Evolutionary conservation across 225 moss, liverwort and hornwort species (phyloP), one percentile per base, ranked within the genome.

Genomic region (Neckera pumila): DNA sequence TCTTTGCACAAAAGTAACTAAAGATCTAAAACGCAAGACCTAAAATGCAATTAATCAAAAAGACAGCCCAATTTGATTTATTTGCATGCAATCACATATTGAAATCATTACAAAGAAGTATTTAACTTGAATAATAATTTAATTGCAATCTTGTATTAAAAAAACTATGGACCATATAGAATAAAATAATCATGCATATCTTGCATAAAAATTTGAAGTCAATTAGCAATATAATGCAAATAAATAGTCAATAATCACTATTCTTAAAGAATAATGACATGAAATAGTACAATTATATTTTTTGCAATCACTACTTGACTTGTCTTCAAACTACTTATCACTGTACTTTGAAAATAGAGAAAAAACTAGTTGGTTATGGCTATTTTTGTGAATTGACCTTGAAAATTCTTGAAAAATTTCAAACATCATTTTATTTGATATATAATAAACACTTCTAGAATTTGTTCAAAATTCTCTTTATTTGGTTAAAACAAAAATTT

Each of bases 11-110:
- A 18, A 18, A 7, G 7, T 45, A 1, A 54, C 14, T n/a, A n/a
- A n/a, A n/a, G n/a, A 54, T 5, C 54, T 54, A 54, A 54, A 53
- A 54, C 0, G 0, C 0, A 45, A 18, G 47, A 74, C 1, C 2
- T 73, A 45, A 30, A 45, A 27, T 0, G 0, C 0, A 45, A 0
- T 19, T 18, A 18, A 47, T 47, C 7, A 19, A 33, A 36, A 36
- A 53, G 21, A 76, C 3, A 22, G 22, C 1, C 2, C 3, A 36
- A 54, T 23, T 14, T 76, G 34, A 76, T 23, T 76, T 76, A 2
- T 22, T 36, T 76, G 13, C 8, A 34, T 14, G 6, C 23, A 34
- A 53, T 34, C 2, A 21, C 8, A 34, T 2, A 2, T 22, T 21
- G 1, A 8, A 12, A 3, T 76, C 15, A 51, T 36, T 77, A 4